These are phyloP conservation scores for Capsicum baccatum DNA, from an alignment of 257 asterid species.

Conservation along the genomic window DNA sequence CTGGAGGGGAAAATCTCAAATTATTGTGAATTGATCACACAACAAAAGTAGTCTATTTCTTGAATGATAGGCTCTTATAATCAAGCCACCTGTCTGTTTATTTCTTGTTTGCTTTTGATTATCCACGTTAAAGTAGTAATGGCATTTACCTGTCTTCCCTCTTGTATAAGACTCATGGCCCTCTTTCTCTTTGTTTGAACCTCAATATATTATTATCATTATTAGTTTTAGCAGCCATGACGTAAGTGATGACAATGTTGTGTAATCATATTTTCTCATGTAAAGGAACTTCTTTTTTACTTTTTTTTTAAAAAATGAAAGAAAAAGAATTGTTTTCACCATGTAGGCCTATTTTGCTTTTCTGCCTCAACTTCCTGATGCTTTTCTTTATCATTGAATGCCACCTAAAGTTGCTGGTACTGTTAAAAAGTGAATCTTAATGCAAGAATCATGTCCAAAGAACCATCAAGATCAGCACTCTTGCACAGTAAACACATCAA, in stretches of 20 bases:
- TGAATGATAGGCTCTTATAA: not conserved
- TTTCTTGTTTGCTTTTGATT: not conserved
- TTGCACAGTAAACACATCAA: constrained; percentile 36
- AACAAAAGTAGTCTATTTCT: not conserved
- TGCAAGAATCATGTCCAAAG: constrained; percentile 20
- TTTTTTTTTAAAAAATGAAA: constrained; percentile 26
- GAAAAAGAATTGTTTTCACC: not conserved
- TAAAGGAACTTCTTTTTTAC: constrained; percentile 25
- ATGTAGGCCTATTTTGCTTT: constrained; percentile 30
- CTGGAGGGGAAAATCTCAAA: not conserved
- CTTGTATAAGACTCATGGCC: not conserved
- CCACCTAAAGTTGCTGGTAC: constrained; percentile 14
- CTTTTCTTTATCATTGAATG: not conserved
- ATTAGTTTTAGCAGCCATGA: constrained; percentile 7
- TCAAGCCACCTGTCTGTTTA: constrained; percentile 5
- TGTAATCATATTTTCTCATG: too few relatives aligned
- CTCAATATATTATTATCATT: not conserved
- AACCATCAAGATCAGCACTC: constrained; percentile 27
- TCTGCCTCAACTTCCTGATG: constrained; percentile 6
- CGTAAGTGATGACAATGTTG: not conserved
- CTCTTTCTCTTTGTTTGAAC: constrained; percentile 15
- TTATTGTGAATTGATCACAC: not conserved
- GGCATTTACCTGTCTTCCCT: not conserved
- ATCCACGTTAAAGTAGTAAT: not conserved
- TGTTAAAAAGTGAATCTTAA: not conserved